Conservation (phyloP, 2,329 filamentous ascomycete genomes). For the Aspergillus ibericus region DNA sequence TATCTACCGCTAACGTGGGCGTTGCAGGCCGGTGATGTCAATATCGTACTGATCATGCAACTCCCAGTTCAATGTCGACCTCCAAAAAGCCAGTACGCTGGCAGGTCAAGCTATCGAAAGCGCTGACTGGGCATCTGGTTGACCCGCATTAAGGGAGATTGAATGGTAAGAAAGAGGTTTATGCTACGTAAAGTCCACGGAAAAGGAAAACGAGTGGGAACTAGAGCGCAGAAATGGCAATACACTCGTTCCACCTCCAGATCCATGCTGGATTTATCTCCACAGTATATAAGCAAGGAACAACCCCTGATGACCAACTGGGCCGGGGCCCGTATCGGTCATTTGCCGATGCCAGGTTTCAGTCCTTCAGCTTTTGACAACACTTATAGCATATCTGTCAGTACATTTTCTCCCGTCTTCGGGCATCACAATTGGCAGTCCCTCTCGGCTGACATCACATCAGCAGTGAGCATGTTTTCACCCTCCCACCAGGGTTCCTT, state of each 20-base stretch:
- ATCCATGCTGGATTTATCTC: not conserved
- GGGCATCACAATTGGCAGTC: not conserved
- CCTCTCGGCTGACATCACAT: not conserved
- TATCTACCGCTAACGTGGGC: not conserved
- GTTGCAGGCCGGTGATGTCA: not conserved
- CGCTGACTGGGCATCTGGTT: not conserved
- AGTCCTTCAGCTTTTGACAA: not conserved
- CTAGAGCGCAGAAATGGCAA: not conserved
- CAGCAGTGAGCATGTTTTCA: not conserved
- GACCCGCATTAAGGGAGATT: not conserved
- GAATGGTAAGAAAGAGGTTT: not conserved
- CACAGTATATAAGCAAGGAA: not conserved
- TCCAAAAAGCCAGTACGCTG: not conserved
- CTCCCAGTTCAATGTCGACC: not conserved
- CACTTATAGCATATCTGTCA: not conserved
- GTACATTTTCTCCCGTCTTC: not conserved
- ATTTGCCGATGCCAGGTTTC: not conserved
- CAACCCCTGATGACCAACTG: not conserved
- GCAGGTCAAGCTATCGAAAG: no score
- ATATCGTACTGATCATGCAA: not conserved
- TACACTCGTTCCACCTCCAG: not conserved
- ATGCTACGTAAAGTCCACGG: not conserved
- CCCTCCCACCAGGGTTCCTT: not conserved
- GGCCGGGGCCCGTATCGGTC: not conserved
- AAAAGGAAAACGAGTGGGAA: not conserved